Evolutionary conservation across 225 moss, liverwort and hornwort genomes (phyloP), one percentile per base, ranked within the genome.

Genomic region (Physcomitrellopsis africana): DNA sequence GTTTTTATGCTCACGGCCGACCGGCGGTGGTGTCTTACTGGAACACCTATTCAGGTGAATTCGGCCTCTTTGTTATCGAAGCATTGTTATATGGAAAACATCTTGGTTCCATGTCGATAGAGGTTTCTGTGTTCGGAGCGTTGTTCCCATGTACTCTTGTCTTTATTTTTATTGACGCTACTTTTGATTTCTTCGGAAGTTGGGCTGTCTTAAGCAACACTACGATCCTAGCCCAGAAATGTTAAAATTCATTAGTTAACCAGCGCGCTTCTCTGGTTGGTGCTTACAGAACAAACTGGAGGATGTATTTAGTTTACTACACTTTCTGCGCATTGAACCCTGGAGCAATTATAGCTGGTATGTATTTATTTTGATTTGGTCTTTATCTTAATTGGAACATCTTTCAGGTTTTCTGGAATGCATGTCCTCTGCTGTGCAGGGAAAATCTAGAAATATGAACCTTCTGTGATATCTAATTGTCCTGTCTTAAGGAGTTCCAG

Each of bases 1-100:
- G 88, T 89, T 79, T 91, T 91, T 62, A 82, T 88, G 79, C 93
- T 95, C 32, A 90, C 88, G 56, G 86, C 93, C 43, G 93, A 95
- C 83, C 82, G 93, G 63, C 88, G 91, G 69, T 95, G 95, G 95
- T 95, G 95, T 79, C 93, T 95, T 32, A 95, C 95, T 37, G 95
- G 95, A 41, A 95, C 93, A 37, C 93, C 95, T 26, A 93, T 95
- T 59, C 93, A 95, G 91, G 95, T 93, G 65, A 65, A 51, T 58
- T 41, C 67, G 53, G 15, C 23, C 57, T 72, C 15, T 54, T 11
- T 58, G 17, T 47, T 11, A 27, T 9, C 56, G 51, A 65, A 60
- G 58, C 32, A 6, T 0, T 72, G 19, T 23, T 42, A 43, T 17
- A 51, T 45, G 13, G 14, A 14, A 48, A 26, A 16, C 10, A 62